Conservation (phyloP, 257 asterid species). For the Solanum bulbocastanum region DNA sequence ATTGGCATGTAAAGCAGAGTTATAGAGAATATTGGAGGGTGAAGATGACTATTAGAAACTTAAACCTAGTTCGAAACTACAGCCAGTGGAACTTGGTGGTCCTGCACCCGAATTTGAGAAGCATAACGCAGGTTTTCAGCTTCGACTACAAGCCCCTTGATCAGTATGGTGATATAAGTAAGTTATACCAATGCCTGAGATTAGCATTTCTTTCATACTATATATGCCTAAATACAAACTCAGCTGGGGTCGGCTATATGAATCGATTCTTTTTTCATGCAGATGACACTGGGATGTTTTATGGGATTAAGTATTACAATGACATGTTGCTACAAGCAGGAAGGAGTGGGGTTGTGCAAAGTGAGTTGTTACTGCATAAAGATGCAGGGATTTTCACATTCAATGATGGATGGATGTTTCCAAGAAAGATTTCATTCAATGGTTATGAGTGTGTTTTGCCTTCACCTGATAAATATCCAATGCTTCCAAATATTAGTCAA, state of each 20-base stretch:
- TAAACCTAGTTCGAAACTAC: constrained; percentile 44
- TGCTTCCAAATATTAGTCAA: constrained; percentile 35
- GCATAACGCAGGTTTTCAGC: constrained; percentile 55
- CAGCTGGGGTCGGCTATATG: background rate
- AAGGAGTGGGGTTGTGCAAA: constrained; percentile 55
- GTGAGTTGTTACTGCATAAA: constrained; percentile 54
- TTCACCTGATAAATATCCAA: constrained; percentile 46
- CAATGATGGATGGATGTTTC: constrained; percentile 73
- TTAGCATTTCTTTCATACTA: background rate
- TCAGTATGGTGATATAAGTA: constrained; percentile 50
- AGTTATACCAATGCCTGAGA: constrained; percentile 2
- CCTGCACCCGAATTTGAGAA: constrained; percentile 63
- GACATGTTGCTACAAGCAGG: constrained; percentile 70
- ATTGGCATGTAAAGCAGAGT: constrained; percentile 69
- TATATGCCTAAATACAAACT: background rate
- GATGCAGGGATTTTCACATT: constrained; percentile 41
- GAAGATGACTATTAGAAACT: constrained; percentile 53
- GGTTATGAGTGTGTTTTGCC: constrained; percentile 77
- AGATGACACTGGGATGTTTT: constrained; percentile 75
- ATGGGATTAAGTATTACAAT: constrained; percentile 54
- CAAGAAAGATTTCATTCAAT: constrained; percentile 56
- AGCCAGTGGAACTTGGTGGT: constrained; percentile 67
- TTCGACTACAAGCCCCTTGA: constrained; percentile 71
- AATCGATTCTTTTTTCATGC: background rate
- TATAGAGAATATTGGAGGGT: constrained; percentile 75